Conservation (phyloP, 164 flowering plant genomes). For the Magnolia officinalis region DNA sequence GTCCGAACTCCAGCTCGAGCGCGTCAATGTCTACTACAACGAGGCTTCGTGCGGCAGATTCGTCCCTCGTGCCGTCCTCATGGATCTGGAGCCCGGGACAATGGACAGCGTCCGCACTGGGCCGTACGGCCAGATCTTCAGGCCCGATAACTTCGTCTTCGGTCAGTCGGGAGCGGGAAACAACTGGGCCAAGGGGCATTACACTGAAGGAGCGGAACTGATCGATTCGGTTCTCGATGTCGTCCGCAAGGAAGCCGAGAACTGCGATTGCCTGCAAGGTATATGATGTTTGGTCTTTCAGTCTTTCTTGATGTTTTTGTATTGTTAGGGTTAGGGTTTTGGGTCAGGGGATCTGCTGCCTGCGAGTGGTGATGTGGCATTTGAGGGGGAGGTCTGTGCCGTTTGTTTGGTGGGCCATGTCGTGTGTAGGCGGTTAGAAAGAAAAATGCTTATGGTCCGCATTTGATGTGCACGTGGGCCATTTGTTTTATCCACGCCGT, state of each 20-base stretch:
- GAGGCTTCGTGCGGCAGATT: conserved; percentile 43
- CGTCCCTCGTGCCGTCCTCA: conserved; percentile 54
- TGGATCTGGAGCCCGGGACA: conserved; percentile 55
- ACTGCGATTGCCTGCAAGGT: conserved; percentile 13
- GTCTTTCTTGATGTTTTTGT: not conserved
- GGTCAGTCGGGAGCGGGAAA: conserved; percentile 11
- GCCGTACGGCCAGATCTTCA: conserved; percentile 30
- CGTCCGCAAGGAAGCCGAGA: conserved; percentile 46
- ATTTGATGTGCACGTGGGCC: not conserved
- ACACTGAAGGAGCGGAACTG: conserved; percentile 14
- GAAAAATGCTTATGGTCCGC: not conserved
- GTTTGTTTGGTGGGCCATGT: not conserved
- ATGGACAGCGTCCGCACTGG: conserved; percentile 48
- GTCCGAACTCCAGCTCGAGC: conserved; percentile 39
- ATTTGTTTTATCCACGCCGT: not conserved
- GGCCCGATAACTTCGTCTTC: conserved; percentile 11
- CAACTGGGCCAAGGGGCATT: conserved; percentile 14
- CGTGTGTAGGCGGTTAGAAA: not conserved
- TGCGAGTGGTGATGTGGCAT: not conserved
- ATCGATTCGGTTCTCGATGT: conserved; percentile 45
- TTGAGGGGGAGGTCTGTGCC: not conserved
- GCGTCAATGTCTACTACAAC: conserved; percentile 46
- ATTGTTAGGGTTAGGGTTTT: not conserved
- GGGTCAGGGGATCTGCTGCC: not conserved
- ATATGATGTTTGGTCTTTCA: not conserved